Evolutionary conservation across 345 rosid species (phyloP), one percentile per base, ranked within the genome.

Genomic region (Eucalyptus regnans): DNA sequence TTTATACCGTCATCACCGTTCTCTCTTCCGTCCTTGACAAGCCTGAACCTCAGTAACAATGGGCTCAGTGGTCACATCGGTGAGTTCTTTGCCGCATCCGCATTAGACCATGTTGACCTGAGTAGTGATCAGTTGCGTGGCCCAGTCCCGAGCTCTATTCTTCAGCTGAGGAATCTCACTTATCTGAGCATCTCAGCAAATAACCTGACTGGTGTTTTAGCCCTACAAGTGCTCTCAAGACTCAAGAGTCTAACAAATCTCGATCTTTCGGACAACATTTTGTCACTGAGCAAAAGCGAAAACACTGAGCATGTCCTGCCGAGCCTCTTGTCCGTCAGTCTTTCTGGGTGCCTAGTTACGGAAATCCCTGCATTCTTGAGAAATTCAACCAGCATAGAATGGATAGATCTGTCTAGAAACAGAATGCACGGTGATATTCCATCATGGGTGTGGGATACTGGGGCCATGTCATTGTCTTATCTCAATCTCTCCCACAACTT

Each of bases 281-380:
- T 84, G 14, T 84, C 54, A 17, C 14, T 84, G 62, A 60, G 29
- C 20, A 48, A 58, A 33, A 43, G 50, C 54, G 43, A 49, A 27
- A 62, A 12, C 29, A 6, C 27, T 25, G 76, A 44, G 50, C 37
- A 33, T 49, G 50, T 49, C 50, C 50, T 49, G 50, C 50, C 50
- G 4, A 49, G 14, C 50, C 50, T 49, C 12, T 11, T 12, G 50
- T 49, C 50, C 14, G 13, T 49, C 14, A 49, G 50, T 49, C 88
- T 86, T n/a, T 71, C 91, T 41, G 88, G 88, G 43, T 91, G 92
- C 79, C 87, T 86, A 22, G 54, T 92, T 11, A 90, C 56, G 4
- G 83, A 86, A 20, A 84, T 92, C 37, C 93, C 93, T 8, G 11
- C n/a, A 9, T 86, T 89, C n/a, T 20, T 89, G 68, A 64, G 49